phyloP scores from a whole-genome alignment of 148 eudicot genomes.

The Salicornia ramosissima region DNA sequence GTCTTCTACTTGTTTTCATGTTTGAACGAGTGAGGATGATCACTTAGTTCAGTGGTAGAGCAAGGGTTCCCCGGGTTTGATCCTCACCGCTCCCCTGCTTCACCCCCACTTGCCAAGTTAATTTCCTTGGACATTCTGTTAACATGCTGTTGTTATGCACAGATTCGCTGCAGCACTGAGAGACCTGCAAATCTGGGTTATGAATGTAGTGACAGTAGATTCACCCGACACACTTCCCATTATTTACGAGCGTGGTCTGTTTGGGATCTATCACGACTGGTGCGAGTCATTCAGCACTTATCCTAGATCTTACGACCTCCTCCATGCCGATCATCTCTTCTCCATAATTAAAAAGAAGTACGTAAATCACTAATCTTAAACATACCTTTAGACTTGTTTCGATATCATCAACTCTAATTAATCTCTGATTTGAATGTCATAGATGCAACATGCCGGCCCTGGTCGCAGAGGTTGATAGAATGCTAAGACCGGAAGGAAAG shows the following conservation, averaged over 20 bases:
- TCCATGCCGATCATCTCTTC: constrained; percentile 77
- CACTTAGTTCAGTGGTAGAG: too few relatives aligned
- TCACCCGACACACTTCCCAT: constrained; percentile 72
- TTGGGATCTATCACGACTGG: constrained; percentile 83
- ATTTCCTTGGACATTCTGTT: background rate
- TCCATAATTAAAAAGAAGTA: constrained; percentile 57
- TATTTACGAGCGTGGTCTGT: constrained; percentile 75
- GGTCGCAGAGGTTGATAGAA: constrained; percentile 59
- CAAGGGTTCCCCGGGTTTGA: too few relatives aligned
- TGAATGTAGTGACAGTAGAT: constrained; percentile 68
- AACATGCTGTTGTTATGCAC: constrained; percentile 14
- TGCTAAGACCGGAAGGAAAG: constrained; percentile 59
- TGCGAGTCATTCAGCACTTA: constrained; percentile 78
- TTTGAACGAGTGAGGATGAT: background rate
- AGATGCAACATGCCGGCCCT: constrained; percentile 53
- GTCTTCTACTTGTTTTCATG: background rate
- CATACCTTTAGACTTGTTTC: background rate
- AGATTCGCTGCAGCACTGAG: constrained; percentile 78
- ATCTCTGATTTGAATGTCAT: background rate
- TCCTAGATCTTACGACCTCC: constrained; percentile 79
- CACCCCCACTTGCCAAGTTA: too few relatives aligned
- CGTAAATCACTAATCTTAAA: background rate
- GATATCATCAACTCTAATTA: background rate
- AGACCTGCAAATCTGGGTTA: constrained; percentile 69
- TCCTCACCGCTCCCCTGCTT: too few relatives aligned